Evolutionary conservation across 1,284 basidiomycete species (phyloP).

Genomic region (Coriolopsis trogii): DNA sequence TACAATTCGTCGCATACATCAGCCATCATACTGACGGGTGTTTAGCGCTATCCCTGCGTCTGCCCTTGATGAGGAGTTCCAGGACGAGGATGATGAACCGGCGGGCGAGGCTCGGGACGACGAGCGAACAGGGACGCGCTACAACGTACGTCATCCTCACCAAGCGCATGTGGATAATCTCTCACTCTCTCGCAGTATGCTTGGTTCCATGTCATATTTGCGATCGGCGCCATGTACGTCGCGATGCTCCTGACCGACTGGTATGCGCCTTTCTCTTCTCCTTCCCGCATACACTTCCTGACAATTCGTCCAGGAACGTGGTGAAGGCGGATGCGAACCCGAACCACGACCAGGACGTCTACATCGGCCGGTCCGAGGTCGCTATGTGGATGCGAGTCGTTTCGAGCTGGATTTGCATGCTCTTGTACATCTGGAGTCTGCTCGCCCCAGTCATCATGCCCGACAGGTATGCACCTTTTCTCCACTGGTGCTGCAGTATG

Average conservation of each 20-base stretch:
- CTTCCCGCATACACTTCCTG: neutral
- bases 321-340: constrained; percentile 49
- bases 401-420: constrained; percentile 92
- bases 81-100: constrained; percentile 74
- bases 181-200: constrained; percentile 66
- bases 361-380: constrained; percentile 92
- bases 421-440: constrained; percentile 89
- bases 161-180: neutral
- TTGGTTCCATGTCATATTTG: constrained; percentile 99
- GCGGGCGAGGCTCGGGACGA: constrained; percentile 85
- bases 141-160: constrained; percentile 69
- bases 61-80: constrained; percentile 84
- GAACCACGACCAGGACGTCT: constrained; percentile 76
- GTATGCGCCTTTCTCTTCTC: constrained; percentile 49
- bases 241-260: constrained; percentile 99
- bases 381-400: constrained; percentile 99
- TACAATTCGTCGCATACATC: constrained; percentile 14
- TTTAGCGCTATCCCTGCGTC: constrained; percentile 89
- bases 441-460: constrained; percentile 90
- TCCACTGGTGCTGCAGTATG: neutral
- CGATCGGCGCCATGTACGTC: constrained; percentile 96
- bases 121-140: constrained; percentile 94
- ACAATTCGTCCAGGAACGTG: constrained; percentile 62
- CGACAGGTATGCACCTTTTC: constrained; percentile 57
- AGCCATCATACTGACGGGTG: neutral